These are phyloP conservation scores for Solanum chmielewskii DNA, from an alignment of 257 asterid species.

Conservation along the genomic window DNA sequence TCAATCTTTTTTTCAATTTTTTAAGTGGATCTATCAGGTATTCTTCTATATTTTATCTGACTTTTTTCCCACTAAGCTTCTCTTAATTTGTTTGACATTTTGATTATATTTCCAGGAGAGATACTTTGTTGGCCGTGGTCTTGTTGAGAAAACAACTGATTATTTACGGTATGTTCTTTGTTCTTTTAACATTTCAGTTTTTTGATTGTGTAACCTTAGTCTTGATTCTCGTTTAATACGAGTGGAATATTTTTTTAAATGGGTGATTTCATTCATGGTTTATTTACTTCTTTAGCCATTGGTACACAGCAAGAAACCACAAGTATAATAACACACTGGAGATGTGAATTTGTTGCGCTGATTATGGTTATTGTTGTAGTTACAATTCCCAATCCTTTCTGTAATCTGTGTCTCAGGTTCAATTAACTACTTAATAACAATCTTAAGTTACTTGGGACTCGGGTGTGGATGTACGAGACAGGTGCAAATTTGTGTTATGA, in stretches of 20 bases:
- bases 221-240: neutral
- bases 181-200: neutral
- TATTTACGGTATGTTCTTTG: conserved; percentile 55
- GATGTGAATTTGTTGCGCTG: neutral
- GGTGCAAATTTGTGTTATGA: neutral
- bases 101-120: conserved; percentile 62
- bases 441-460: neutral
- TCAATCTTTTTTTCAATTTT: conserved; percentile 92
- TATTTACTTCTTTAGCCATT: neutral
- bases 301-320: neutral
- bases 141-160: conserved; percentile 78
- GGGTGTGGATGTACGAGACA: neutral
- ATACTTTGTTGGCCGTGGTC: conserved; percentile 98
- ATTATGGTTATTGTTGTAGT: neutral
- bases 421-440: neutral
- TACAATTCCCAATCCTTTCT: neutral
- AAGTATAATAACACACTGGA: neutral
- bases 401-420: neutral
- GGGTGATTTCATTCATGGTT: neutral
- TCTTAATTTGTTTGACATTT: neutral
- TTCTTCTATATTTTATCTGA: neutral
- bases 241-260: neutral
- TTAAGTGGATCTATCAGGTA: conserved; percentile 99
- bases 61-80: neutral
- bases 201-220: neutral